Evolutionary conservation across 1,284 basidiomycete species (phyloP).

Genomic region (Naganishia cerealis): DNA sequence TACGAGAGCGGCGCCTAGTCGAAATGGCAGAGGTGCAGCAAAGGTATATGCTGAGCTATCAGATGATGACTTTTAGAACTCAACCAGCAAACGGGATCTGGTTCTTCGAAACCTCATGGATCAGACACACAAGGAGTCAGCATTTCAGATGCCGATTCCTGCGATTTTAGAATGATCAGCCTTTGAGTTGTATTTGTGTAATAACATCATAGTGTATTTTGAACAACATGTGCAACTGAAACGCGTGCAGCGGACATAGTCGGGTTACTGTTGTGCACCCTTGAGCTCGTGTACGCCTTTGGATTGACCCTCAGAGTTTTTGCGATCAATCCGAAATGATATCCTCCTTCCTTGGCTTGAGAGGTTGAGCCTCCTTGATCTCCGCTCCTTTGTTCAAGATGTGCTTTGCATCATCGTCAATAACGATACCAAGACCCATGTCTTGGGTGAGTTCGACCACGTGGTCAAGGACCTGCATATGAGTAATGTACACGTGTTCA

Average conservation of each 20-base stretch:
- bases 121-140: too few relatives aligned
- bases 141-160: not conserved
- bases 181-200: conserved; percentile 26
- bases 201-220: conserved; percentile 23
- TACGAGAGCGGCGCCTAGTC: conserved; percentile 35
- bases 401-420: conserved; percentile 49
- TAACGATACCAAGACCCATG: conserved; percentile 50
- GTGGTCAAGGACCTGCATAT: conserved; percentile 54
- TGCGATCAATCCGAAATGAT: conserved; percentile 47
- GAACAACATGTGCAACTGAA: conserved; percentile 6
- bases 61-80: conserved; percentile 32
- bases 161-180: not conserved
- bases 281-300: not conserved
- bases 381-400: conserved; percentile 51
- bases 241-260: not conserved
- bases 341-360: conserved; percentile 52
- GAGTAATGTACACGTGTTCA: conserved; percentile 46
- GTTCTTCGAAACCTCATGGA: too few relatives aligned
- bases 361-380: conserved; percentile 50
- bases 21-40: conserved; percentile 44
- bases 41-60: conserved; percentile 46
- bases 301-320: not conserved
- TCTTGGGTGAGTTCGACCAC: conserved; percentile 55
- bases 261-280: not conserved
- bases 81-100: not conserved